Evolutionary conservation across 306 rosid genomes (phyloP).

Genomic region (Cicer yamashitae): DNA sequence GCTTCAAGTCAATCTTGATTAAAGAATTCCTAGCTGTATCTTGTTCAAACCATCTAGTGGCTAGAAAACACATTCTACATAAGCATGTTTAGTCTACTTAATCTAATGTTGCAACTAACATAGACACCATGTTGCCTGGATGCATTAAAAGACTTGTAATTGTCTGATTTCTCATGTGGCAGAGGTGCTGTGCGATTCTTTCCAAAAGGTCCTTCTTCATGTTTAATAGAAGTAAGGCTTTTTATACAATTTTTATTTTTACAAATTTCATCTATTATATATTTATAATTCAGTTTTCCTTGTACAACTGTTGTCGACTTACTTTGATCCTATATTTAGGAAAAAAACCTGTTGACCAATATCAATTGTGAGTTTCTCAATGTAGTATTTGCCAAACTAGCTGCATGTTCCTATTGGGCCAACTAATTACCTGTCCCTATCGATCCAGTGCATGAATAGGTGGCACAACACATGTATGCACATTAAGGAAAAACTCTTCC

Average conservation of each 20-base stretch:
- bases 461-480: conserved; percentile 38
- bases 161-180: conserved; percentile 52
- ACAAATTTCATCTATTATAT: conserved; percentile 12
- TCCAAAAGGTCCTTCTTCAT: conserved; percentile 88
- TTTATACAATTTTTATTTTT: conserved; percentile 12
- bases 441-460: conserved; percentile 35
- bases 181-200: conserved; percentile 97
- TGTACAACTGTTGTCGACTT: conserved; percentile 21
- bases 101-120: background rate
- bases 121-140: conserved; percentile 8
- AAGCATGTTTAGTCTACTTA: conserved; percentile 25
- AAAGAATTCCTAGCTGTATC: conserved; percentile 28
- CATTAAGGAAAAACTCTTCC: conserved; percentile 31
- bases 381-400: conserved; percentile 33
- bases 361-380: background rate
- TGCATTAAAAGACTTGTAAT: conserved; percentile 43
- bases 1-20: conserved; percentile 28
- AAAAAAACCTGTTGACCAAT: background rate
- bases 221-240: conserved; percentile 80
- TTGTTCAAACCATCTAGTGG: conserved; percentile 31
- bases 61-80: conserved; percentile 5
- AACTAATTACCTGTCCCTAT: conserved; percentile 30
- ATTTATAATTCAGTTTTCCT: conserved; percentile 9
- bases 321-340: conserved; percentile 30
- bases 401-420: conserved; percentile 22